Base-by-base conservation (phyloP, 345 rosid species). In the Salix purpurea region DNA sequence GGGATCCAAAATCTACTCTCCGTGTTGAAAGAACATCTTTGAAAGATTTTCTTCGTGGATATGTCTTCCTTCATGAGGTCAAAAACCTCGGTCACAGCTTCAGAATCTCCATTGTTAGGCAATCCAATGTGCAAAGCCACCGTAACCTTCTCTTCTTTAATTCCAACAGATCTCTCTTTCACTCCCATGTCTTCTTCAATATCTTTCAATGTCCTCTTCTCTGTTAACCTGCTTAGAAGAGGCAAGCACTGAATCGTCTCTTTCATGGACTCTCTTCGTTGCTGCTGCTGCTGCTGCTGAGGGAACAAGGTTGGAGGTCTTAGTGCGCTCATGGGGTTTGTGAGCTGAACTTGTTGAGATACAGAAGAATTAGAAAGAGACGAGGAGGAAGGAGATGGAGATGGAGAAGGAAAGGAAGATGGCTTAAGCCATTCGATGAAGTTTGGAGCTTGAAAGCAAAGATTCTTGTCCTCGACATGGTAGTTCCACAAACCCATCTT, bases 361-460 rank as follows among this genome's bases (percentile, higher is more conserved):
- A 69, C 76, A 26, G 80, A 72, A 28, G 76, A 74, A 19, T 71
- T 68, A 40, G 80, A 72, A 71, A 82, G 78, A 46, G 87, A 74
- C 4, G 88, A 78, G 4, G 83, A 9, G 37, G 82, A 75, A 36
- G 87, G 77, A 7, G 83, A 70, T 2, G 84, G 32, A 1, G 81
- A 74, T 2, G 83, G 69, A 24, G 81, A 70, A 9, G 76, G 65
- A 9, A 84, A 34, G 14, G 88, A 44, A 60, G 89, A 76, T 40
- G 97, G 94, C 77, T 91, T 89, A 44, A 91, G 94, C 97, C 97
- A 91, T 88, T 91, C 97, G 80, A 91, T 90, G 87, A 91, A 91
- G 76, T 85, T 84, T 67, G 87, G 85, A 73, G 90, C 46, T 83
- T 84, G 85, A 34, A 74, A 80, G 76, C 86, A 74, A 1, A 74